Percentiles rank a stretch among this genome's conserved stretches.
Evolutionary conservation across 2,329 filamentous ascomycete species (phyloP).

Genomic region (Diaporthe capsici): DNA sequence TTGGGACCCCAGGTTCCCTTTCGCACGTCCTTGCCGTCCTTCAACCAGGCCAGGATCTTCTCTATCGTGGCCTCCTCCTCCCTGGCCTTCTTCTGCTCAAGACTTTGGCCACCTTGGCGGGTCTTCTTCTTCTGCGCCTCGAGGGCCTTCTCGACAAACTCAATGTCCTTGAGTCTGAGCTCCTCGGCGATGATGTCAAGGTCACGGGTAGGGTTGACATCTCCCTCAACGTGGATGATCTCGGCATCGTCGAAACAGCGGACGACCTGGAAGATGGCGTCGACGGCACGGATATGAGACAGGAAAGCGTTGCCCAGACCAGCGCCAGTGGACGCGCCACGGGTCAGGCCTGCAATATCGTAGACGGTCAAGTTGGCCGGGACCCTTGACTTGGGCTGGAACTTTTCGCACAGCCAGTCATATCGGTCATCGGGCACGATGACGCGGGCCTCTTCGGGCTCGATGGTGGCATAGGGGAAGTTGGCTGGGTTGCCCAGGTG

Average conservation of each 20-base stretch:
- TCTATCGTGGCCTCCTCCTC: constrained; percentile 95
- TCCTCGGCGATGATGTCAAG: constrained; percentile 97
- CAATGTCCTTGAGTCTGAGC: constrained; percentile 96
- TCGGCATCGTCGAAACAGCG: constrained; percentile 98
- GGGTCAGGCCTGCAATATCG: constrained; percentile 96
- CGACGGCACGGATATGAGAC: constrained; percentile 97
- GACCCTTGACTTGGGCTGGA: constrained; percentile 97
- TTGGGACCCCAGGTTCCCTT: constrained; percentile 92
- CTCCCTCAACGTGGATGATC: constrained; percentile 99
- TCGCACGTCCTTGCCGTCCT: constrained; percentile 92
- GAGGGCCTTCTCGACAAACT: constrained; percentile 96
- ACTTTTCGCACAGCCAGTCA: constrained; percentile 95
- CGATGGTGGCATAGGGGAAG: constrained; percentile 99
- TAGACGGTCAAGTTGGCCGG: constrained; percentile 98
- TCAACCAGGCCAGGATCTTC: constrained; percentile 86
- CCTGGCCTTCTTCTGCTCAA: constrained; percentile 98
- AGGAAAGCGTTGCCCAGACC: constrained; percentile 98
- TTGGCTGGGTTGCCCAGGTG: constrained; percentile 98
- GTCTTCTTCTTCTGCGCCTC: constrained; percentile 96
- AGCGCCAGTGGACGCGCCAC: constrained; percentile 95
- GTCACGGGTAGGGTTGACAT: constrained; percentile 95
- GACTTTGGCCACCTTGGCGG: constrained; percentile 89
- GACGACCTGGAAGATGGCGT: constrained; percentile 98
- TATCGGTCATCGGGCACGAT: constrained; percentile 96
- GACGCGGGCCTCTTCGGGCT: constrained; percentile 97